Evolutionary conservation across 257 asterid genomes (phyloP).

Genomic region (Ilex aquifolium): DNA sequence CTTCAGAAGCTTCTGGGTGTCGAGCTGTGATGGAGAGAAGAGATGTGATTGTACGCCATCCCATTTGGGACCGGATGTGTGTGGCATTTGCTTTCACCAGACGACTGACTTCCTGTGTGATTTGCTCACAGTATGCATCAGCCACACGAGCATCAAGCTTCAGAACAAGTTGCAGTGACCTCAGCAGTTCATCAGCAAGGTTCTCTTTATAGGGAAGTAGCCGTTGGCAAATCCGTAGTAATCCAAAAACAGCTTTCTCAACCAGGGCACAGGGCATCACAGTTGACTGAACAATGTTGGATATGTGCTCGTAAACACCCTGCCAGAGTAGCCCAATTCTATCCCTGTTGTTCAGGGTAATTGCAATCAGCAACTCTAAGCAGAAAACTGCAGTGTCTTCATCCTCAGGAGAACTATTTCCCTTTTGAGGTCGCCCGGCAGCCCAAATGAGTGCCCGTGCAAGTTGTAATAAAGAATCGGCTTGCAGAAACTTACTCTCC

Average conservation of each 20-base stretch:
- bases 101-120: slow-evolving; percentile 88
- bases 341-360: slow-evolving; percentile 81
- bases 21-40: slow-evolving; percentile 82
- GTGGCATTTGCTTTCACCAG: slow-evolving; percentile 81
- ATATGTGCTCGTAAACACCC: slow-evolving; percentile 89
- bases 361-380: slow-evolving; percentile 87
- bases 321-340: slow-evolving; percentile 89
- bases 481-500: slow-evolving; percentile 82
- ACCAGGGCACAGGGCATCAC: slow-evolving; percentile 88
- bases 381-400: slow-evolving; percentile 87
- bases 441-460: slow-evolving; percentile 96
- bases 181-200: slow-evolving; percentile 76
- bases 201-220: slow-evolving; percentile 88
- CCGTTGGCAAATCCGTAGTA: slow-evolving; percentile 87
- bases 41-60: slow-evolving; percentile 84
- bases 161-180: slow-evolving; percentile 79
- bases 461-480: slow-evolving; percentile 84
- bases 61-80: slow-evolving; percentile 67
- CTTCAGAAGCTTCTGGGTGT: slow-evolving; percentile 92
- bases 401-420: slow-evolving; percentile 79
- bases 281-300: slow-evolving; percentile 85
- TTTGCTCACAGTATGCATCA: slow-evolving; percentile 94
- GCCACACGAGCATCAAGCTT: slow-evolving; percentile 93
- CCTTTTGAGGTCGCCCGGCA: slow-evolving; percentile 89
- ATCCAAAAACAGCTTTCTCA: slow-evolving; percentile 93